Conservation (phyloP, 2,329 filamentous ascomycete species). For the Neofusicoccum sp. region DNA sequence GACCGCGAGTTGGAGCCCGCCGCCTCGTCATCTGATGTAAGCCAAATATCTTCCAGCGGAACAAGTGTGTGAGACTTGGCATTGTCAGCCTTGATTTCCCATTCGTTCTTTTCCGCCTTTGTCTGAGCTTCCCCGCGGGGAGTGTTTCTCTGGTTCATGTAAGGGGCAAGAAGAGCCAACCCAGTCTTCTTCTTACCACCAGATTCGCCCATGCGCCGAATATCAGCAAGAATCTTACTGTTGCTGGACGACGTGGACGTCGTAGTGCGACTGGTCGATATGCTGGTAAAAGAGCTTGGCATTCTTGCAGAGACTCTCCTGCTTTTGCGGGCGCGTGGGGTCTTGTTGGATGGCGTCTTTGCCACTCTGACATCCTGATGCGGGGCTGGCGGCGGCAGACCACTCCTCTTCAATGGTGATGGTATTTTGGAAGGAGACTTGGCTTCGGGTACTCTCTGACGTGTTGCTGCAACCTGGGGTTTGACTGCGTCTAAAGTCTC, state of each 20-base stretch:
- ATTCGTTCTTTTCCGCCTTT: not conserved
- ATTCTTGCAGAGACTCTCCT: slow-evolving; percentile 10
- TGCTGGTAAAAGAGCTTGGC: not conserved
- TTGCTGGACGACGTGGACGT: slow-evolving; percentile 4
- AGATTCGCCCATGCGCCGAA: slow-evolving; percentile 13
- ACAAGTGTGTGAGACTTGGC: not conserved
- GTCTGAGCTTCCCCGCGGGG: not conserved
- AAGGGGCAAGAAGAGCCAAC: slow-evolving; percentile 16
- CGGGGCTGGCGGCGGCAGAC: not conserved
- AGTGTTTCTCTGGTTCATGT: slow-evolving; percentile 10
- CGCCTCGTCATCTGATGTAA: slow-evolving; percentile 17
- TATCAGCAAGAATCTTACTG: slow-evolving; percentile 21
- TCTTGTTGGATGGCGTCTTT: slow-evolving; percentile 15
- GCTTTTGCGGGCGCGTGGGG: slow-evolving; percentile 9
- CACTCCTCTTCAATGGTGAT: not conserved
- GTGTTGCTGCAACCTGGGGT: not conserved
- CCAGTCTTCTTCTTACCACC: slow-evolving; percentile 10
- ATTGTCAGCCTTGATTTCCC: not conserved
- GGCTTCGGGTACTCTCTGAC: not conserved
- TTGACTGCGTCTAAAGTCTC: not conserved
- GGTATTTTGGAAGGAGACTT: not conserved
- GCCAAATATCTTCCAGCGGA: slow-evolving; percentile 15
- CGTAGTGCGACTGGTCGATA: not conserved
- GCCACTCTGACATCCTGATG: slow-evolving; percentile 3
- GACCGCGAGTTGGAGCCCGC: not conserved